Evolutionary conservation across 2,329 filamentous ascomycete genomes (phyloP).

Genomic region (Neopestalotiopsis sp.): DNA sequence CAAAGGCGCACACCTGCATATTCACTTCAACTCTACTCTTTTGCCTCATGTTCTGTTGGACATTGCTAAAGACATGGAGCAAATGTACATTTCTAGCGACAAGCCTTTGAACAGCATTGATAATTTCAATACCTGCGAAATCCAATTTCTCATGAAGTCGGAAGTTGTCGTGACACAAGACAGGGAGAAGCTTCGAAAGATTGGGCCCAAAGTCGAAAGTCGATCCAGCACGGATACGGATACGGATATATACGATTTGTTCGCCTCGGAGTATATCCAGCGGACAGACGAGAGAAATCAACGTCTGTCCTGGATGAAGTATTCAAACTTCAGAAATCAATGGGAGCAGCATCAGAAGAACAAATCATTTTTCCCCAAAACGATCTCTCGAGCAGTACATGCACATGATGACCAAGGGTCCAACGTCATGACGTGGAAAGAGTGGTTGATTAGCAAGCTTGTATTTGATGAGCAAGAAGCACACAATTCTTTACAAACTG

Average conservation of each 20-base stretch:
- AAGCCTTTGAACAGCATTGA: conserved; percentile 48
- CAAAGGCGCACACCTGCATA: conserved; percentile 75
- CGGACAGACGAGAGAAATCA: not conserved
- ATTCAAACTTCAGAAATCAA: conserved; percentile 31
- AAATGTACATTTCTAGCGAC: conserved; percentile 74
- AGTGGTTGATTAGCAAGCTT: conserved; percentile 68
- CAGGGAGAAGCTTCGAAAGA: not conserved
- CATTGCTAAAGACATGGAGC: conserved; percentile 58
- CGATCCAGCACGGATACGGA: not conserved
- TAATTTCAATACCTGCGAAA: conserved; percentile 59
- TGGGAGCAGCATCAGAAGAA: conserved; percentile 40
- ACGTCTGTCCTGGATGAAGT: conserved; percentile 12
- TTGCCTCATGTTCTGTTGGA: conserved; percentile 63
- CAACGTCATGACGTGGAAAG: conserved; percentile 20
- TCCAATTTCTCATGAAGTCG: conserved; percentile 61
- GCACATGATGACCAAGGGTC: not conserved
- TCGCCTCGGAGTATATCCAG: not conserved
- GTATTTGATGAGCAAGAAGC: conserved; percentile 66
- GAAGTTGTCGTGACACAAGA: not conserved
- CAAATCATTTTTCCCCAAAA: not conserved
- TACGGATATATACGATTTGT: not conserved
- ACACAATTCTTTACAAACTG: conserved; percentile 55
- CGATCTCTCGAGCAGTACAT: not conserved
- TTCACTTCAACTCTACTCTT: conserved; percentile 80
- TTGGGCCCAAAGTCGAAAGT: not conserved